Evolutionary conservation across 164 flowering plant species (phyloP).

Genomic region (Vitis cinerea): DNA sequence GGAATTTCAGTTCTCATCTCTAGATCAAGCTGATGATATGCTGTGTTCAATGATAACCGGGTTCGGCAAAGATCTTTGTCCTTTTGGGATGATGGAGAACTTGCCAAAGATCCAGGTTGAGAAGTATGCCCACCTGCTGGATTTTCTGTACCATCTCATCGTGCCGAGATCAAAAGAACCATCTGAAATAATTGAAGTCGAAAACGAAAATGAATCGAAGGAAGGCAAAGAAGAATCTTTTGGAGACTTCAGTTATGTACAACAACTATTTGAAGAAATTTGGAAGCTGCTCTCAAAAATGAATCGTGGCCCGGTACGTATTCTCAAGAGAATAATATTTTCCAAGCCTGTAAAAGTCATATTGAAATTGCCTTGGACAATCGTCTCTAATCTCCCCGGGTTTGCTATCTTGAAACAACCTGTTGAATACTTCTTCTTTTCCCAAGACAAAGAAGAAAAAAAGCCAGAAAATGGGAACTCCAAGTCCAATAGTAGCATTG

Average conservation of each 20-base stretch:
- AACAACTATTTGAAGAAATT: slow-evolving; percentile 1
- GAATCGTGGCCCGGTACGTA: slow-evolving; percentile 2
- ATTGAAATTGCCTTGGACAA: slow-evolving; percentile 21
- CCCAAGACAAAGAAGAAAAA: slow-evolving; percentile 3
- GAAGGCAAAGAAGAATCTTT: not conserved
- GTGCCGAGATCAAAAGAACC: not conserved
- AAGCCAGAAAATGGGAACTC: slow-evolving; percentile 1
- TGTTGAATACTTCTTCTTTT: slow-evolving; percentile 11
- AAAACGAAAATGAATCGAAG: not conserved
- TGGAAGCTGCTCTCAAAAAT: slow-evolving; percentile 14
- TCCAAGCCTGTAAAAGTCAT: slow-evolving; percentile 13
- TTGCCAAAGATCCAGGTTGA: not conserved
- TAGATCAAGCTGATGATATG: not conserved
- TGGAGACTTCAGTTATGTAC: not conserved
- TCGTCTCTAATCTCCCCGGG: slow-evolving; percentile 23
- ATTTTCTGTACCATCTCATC: too few species aligned
- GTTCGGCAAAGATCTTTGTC: not conserved
- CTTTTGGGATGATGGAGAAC: not conserved
- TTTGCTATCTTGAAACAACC: slow-evolving; percentile 15
- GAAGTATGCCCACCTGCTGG: not conserved
- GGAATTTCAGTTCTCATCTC: not conserved
- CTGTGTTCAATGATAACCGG: not conserved
- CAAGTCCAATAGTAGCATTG: not conserved
- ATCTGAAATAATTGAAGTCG: not conserved
- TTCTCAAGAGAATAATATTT: slow-evolving; percentile 11